Conservation (phyloP, 2,329 filamentous ascomycete genomes). For the Botryotinia narcissicola region DNA sequence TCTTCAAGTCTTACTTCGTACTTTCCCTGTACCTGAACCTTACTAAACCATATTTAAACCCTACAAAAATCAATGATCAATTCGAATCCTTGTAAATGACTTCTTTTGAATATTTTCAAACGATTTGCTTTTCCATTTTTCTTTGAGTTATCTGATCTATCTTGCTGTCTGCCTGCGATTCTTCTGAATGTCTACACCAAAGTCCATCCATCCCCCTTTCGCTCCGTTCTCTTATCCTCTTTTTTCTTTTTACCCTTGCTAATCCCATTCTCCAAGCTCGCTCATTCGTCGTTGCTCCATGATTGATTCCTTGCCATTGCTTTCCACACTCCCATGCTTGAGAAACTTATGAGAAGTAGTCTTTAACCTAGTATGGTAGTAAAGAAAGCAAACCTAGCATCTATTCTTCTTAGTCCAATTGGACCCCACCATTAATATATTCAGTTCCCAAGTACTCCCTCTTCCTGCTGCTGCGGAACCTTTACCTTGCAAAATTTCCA, state of each 20-base stretch:
- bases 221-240: not conserved
- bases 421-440: conserved; percentile 13
- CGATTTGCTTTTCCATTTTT: conserved; percentile 4
- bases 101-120: not conserved
- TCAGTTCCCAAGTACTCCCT: conserved; percentile 13
- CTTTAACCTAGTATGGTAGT: conserved; percentile 2
- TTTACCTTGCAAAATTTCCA: conserved; percentile 15
- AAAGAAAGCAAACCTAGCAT: conserved; percentile 10
- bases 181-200: conserved; percentile 1
- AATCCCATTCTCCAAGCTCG: not conserved
- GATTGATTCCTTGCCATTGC: not conserved
- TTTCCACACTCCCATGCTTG: not conserved
- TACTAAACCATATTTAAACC: conserved; percentile 5
- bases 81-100: not conserved
- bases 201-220: not conserved
- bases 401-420: conserved; percentile 12
- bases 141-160: not conserved
- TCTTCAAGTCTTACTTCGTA: conserved; percentile 7
- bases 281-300: not conserved
- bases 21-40: conserved; percentile 10
- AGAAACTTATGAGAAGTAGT: not conserved
- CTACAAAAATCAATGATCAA: not conserved
- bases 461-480: conserved; percentile 18
- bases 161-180: not conserved
- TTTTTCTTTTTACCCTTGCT: conserved; percentile 2